These are phyloP conservation scores for Spathaspora girioi DNA, from an alignment of 805 yeast species.

Conservation along the genomic window DNA sequence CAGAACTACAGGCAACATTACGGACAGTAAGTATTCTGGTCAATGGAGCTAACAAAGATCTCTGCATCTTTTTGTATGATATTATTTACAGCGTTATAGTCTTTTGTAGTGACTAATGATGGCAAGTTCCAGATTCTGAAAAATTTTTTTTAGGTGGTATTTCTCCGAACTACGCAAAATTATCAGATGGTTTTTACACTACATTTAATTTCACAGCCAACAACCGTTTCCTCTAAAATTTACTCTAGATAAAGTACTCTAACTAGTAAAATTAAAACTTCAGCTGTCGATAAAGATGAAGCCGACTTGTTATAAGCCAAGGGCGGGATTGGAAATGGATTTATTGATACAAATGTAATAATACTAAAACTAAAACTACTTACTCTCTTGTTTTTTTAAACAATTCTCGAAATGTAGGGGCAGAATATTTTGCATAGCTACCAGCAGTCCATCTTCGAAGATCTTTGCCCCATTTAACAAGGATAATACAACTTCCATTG, in stretches of 20 bases:
- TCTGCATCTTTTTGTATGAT: constrained; percentile 17
- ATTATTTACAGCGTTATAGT: not conserved
- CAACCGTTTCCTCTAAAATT: not conserved
- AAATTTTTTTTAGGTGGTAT: constrained; percentile 1
- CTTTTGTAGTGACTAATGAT: not conserved
- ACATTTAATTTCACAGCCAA: not conserved
- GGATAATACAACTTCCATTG: constrained; percentile 37
- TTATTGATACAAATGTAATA: not conserved
- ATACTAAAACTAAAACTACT: not conserved
- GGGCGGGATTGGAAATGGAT: too few species aligned
- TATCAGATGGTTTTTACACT: not conserved
- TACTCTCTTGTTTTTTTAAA: constrained; percentile 6
- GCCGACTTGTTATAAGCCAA: constrained; percentile 41
- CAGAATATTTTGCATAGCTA: constrained; percentile 12
- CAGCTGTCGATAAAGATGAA: constrained; percentile 69
- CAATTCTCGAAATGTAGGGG: constrained; percentile 17
- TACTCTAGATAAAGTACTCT: too few species aligned
- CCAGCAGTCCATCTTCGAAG: constrained; percentile 32
- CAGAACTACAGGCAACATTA: constrained; percentile 9
- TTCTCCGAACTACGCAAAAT: not conserved
- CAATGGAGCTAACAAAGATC: constrained; percentile 19
- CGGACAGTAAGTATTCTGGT: constrained; percentile 14
- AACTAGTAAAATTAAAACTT: constrained; percentile 66
- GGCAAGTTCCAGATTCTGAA: constrained; percentile 1
- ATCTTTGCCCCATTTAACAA: constrained; percentile 41